Base-by-base conservation (phyloP, 345 rosid species). In the Moricandia arvensis region DNA sequence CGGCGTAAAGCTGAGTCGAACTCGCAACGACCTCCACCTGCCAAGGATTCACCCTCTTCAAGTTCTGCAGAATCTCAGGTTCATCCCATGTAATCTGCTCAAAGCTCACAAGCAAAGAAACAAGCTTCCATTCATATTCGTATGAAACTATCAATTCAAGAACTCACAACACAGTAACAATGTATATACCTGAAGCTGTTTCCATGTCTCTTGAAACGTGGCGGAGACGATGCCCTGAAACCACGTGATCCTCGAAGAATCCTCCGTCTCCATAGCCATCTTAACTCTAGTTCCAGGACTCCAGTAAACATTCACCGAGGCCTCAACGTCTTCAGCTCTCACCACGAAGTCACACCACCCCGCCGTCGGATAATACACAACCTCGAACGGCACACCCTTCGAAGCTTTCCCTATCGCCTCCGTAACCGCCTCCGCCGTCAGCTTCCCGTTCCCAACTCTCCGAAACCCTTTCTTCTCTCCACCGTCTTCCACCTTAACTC, bases 1-100 rank as follows among this genome's bases (percentile, higher is more conserved):
- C 43, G 9, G 85, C 54, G 61, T 80, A 85, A 77, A 87, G 72
- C 8, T 87, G 80, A 51, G 72, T 77, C 10, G 87, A 13, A 35
- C 83, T 72, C 30, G 85, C 66, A 67, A 83, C 79, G 57, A 78
- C 37, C 73, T 92, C 97, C 54, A 95, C 89, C 81, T 89, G 89
- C 99, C 97, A 95, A 16, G 97, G 96, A 85, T 81, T 95, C 73
- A 92, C 90, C 62, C 84, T 85, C 90, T 83, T 88, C 49, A 76
- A 75, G 58, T 85, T 87, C 79, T 80, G 86, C 78, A 92, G 79
- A 78, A 84, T 78, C 45, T 95, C 97, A 74, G 89, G 92, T 69
- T 95, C 97, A 80, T 95, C 97, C 97, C 97, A 95, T 35, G 82
- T 82, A 49, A 95, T 83, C 99, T 95, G 67, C 30, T 17, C 69